Evolutionary conservation across 176 grass and related monocot species (phyloP), one percentile per base, ranked within the genome.

Genomic region (Dendrocalamus sinicus): DNA sequence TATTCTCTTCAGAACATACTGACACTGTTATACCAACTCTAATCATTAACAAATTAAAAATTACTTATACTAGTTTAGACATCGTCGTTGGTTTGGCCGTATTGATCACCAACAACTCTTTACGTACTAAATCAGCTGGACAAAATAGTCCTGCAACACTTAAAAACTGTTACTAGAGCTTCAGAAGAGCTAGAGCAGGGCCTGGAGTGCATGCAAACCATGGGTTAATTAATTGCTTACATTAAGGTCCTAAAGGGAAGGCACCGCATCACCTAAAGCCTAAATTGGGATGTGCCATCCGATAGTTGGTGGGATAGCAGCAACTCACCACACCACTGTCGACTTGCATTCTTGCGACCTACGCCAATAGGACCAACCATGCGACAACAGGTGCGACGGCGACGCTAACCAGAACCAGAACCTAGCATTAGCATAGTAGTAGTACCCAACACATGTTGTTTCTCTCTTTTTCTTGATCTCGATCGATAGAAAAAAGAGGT

Each of bases 261-360:
- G 40, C 72, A 37, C 26, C 45, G 20, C 55, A 16, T 8, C 46
- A 75, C 82, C 82, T 75, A 75, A 39, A 84, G 28, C 82, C 68
- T 39, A 5, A 39, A 39, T 39, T 39, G 37, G 37, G 37, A 39
- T 39, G 4, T 39, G 37, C 37, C 37, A 87, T 67, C 85, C 85
- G 85, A 70, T 69, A 81, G 85, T 84, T 81, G 85, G 62, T 83
- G 69, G 43, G 85, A 91, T 70, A 83, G 89, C 81, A 30, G 80
- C 84, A 8, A 88, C 85, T 84, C 89, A 91, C 89, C 89, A 47
- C 53, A 81, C 85, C 45, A 52, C 53, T 84, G 12, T 55, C 81
- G n/a, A n/a, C n/a, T 5, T 39, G 37, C 37, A 39, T 39, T 0
- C 37, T 83, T 88, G 76, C 51, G 70, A 71, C 70, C 85, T 84